Conservation (phyloP, 139 green algal genomes). For the Parachlorella kessleri region DNA sequence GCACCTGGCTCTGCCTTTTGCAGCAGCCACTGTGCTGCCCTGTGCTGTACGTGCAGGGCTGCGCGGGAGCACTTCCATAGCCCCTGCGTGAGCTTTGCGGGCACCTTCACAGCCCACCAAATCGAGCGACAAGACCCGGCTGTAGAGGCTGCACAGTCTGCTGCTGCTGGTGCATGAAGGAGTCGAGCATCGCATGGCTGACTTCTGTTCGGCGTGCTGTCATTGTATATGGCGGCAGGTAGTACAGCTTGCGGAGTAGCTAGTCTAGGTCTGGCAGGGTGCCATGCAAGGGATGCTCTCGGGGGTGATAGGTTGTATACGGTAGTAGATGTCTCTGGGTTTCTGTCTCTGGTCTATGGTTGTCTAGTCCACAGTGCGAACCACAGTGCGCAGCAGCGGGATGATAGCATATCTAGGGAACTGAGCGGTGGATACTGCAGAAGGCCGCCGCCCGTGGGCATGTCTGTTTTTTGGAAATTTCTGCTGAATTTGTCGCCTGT, state of each 20-base stretch:
- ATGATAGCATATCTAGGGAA: too few relatives aligned
- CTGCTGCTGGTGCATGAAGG: not conserved
- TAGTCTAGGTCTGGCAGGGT: too few relatives aligned
- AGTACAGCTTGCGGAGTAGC: not conserved
- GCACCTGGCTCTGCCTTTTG: not conserved
- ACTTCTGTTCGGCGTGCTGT: not conserved
- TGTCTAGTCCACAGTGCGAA: too few relatives aligned
- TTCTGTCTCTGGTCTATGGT: too few relatives aligned
- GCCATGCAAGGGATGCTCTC: not conserved
- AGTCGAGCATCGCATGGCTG: not conserved
- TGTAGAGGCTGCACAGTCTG: not conserved
- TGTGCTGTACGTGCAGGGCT: not conserved
- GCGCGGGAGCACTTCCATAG: not conserved
- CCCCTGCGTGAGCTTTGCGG: slow-evolving; percentile 7
- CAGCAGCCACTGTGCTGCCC: not conserved
- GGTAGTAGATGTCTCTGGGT: not conserved
- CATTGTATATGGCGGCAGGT: not conserved
- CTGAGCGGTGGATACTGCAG: too few relatives aligned
- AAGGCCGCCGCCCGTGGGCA: too few relatives aligned
- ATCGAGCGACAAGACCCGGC: slow-evolving; percentile 8
- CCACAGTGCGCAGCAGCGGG: too few relatives aligned
- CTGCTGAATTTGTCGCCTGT: too few relatives aligned
- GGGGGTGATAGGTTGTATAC: not conserved
- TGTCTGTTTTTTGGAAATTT: too few relatives aligned
- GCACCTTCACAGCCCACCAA: slow-evolving; percentile 24